These are phyloP conservation scores for Trichoderma afroharzianum DNA, from an alignment of 2,329 filamentous ascomycete genomes.

Conservation along the genomic window DNA sequence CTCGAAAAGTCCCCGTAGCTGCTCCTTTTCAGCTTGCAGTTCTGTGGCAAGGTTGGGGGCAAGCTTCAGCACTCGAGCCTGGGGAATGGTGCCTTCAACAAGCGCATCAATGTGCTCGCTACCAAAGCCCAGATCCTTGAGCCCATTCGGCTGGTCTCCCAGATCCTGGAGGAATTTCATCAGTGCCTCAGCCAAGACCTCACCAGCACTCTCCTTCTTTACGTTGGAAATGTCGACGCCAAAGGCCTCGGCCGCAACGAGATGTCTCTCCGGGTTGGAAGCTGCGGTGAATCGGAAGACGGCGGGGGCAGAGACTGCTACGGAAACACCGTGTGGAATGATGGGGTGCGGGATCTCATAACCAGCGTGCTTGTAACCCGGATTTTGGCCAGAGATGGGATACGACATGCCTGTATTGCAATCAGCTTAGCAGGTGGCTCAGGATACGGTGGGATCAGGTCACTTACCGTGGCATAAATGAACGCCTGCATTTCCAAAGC, in stretches of 20 bases:
- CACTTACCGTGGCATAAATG: conserved; percentile 64
- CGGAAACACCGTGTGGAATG: conserved; percentile 93
- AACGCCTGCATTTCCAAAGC: conserved; percentile 96
- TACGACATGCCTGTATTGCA: conserved; percentile 76
- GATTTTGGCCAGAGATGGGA: conserved; percentile 93
- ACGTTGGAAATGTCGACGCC: conserved; percentile 86
- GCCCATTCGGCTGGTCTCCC: conserved; percentile 84
- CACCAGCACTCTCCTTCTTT: conserved; percentile 84
- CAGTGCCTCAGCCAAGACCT: conserved; percentile 80
- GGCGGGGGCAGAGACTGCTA: conserved; percentile 87
- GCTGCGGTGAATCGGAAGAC: conserved; percentile 92
- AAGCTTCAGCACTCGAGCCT: conserved; percentile 84
- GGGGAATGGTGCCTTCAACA: conserved; percentile 92
- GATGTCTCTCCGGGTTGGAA: conserved; percentile 87
- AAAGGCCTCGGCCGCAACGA: conserved; percentile 84
- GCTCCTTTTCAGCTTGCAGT: conserved; percentile 65
- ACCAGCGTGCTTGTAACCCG: conserved; percentile 80
- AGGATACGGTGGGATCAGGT: not conserved
- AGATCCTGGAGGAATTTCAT: conserved; percentile 75
- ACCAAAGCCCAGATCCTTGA: conserved; percentile 80
- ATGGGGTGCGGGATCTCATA: conserved; percentile 74
- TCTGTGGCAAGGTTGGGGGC: conserved; percentile 76
- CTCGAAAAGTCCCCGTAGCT: conserved; percentile 68
- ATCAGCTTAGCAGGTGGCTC: not conserved
- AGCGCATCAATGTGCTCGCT: conserved; percentile 71